Evolutionary conservation across 1,284 basidiomycete species (phyloP).

Genomic region (Papiliotrema nemorosa): DNA sequence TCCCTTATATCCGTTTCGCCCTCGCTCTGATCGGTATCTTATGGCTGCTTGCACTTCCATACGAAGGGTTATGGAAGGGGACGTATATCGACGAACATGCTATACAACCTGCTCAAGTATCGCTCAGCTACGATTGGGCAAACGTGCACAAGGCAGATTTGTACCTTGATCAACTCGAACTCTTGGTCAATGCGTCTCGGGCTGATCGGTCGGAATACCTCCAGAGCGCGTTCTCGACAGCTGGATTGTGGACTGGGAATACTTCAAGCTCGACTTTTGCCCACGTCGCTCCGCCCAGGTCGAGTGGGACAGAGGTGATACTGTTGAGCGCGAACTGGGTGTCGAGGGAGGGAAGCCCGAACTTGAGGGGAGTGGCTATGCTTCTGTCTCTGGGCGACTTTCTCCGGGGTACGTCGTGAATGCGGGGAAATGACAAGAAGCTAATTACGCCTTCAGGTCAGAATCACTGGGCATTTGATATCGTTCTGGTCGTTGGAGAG

Average conservation of each 20-base stretch:
- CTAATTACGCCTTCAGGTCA: constrained; percentile 57
- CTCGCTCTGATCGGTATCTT: constrained; percentile 57
- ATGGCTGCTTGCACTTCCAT: constrained; percentile 72
- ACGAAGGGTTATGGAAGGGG: constrained; percentile 59
- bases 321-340: constrained; percentile 85
- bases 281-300: constrained; percentile 73
- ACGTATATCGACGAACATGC: constrained; percentile 93
- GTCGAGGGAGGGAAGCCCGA: constrained; percentile 57
- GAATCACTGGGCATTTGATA: constrained; percentile 89
- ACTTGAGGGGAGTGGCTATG: constrained; percentile 80
- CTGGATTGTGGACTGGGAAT: constrained; percentile 25
- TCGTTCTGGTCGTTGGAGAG: constrained; percentile 86
- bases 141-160: constrained; percentile 78
- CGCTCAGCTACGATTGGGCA: constrained; percentile 80
- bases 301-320: constrained; percentile 85
- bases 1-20: constrained; percentile 16
- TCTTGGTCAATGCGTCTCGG: constrained; percentile 65
- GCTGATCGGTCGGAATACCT: constrained; percentile 56
- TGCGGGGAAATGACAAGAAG: neutral
- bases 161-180: constrained; percentile 67
- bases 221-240: constrained; percentile 15
- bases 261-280: constrained; percentile 64
- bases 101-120: constrained; percentile 81
- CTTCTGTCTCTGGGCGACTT: constrained; percentile 78
- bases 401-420: constrained; percentile 62